Conservation (phyloP, 805 yeast genomes). For the Ogataea paradorogensis region DNA sequence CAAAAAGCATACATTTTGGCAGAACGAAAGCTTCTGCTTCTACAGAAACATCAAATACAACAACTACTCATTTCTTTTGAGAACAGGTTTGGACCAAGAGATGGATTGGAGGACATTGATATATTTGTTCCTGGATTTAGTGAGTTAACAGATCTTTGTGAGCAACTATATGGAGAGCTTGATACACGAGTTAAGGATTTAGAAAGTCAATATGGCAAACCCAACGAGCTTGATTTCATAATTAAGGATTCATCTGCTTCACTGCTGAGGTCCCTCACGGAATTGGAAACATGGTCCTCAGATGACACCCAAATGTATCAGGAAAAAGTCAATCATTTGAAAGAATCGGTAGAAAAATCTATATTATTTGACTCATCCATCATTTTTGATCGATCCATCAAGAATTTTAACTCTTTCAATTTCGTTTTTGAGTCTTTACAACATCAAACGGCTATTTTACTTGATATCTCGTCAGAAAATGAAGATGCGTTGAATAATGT, state of each 20-base stretch:
- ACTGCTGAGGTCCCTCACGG: conserved; percentile 46
- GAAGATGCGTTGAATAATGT: conserved; percentile 13
- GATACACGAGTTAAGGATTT: conserved; percentile 47
- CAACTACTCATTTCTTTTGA: conserved; percentile 37
- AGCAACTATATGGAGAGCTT: conserved; percentile 34
- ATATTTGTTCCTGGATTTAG: conserved; percentile 20
- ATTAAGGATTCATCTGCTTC: conserved; percentile 43
- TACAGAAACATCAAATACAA: conserved; percentile 25
- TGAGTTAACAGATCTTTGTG: conserved; percentile 11
- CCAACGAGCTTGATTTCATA: conserved; percentile 52
- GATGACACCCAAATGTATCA: conserved; percentile 43
- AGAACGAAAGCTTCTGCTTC: conserved; percentile 37
- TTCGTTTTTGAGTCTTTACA: conserved; percentile 16
- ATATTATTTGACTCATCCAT: conserved; percentile 54
- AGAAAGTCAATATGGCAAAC: conserved; percentile 47
- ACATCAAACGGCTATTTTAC: conserved; percentile 12
- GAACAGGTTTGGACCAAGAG: conserved; percentile 25
- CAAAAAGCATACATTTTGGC: conserved; percentile 43
- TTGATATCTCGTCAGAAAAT: conserved; percentile 19
- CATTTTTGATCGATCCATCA: conserved; percentile 47
- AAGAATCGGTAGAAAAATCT: conserved; percentile 50
- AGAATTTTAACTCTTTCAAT: conserved; percentile 20
- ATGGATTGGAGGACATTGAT: conserved; percentile 15
- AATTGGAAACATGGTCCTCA: conserved; percentile 55
- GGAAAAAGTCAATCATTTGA: conserved; percentile 39